Percentiles rank a stretch among this genome's conserved stretches.
Evolutionary conservation across 23 red algal species (phyloP).

Genomic region (Gracilaria vermiculophylla): DNA sequence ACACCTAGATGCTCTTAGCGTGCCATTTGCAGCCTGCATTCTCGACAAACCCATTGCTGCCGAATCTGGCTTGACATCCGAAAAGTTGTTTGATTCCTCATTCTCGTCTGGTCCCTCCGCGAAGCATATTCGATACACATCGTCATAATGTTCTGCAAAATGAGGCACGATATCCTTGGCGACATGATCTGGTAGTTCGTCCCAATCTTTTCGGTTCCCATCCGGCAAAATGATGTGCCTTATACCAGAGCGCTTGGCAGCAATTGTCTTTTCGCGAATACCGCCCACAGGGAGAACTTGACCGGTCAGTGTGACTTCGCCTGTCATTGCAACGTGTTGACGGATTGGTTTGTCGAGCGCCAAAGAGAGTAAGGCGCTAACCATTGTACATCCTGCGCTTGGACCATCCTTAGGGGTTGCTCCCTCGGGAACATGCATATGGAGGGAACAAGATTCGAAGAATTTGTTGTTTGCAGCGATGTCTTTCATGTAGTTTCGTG

Average conservation of each 20-base stretch:
- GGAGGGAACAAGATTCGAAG: conserved; percentile 78
- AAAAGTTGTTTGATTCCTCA: background rate
- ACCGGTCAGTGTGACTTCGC: conserved; percentile 93
- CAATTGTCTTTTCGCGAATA: conserved; percentile 92
- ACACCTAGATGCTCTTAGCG: background rate
- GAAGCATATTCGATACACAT: conserved; percentile 75
- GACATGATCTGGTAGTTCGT: conserved; percentile 88
- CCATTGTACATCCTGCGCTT: conserved; percentile 86
- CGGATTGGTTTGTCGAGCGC: conserved; percentile 61
- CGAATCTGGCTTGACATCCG: conserved; percentile 10
- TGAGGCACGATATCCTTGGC: conserved; percentile 63
- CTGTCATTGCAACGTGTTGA: conserved; percentile 92
- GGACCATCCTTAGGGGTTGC: conserved; percentile 94
- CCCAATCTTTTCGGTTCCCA: conserved; percentile 88
- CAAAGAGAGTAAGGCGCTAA: conserved; percentile 83
- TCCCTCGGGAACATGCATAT: conserved; percentile 97
- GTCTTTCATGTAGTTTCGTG: conserved; percentile 61
- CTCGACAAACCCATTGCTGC: background rate
- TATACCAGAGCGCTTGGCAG: conserved; percentile 80
- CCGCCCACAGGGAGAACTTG: conserved; percentile 90
- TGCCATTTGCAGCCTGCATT: background rate
- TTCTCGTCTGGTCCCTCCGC: conserved; percentile 4
- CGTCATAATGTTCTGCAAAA: conserved; percentile 79
- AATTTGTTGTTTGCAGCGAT: conserved; percentile 76
- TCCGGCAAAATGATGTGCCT: conserved; percentile 85